These are phyloP conservation scores for Fusarium pseudocircinatum DNA, from an alignment of 2,329 filamentous ascomycete species.

Conservation along the genomic window DNA sequence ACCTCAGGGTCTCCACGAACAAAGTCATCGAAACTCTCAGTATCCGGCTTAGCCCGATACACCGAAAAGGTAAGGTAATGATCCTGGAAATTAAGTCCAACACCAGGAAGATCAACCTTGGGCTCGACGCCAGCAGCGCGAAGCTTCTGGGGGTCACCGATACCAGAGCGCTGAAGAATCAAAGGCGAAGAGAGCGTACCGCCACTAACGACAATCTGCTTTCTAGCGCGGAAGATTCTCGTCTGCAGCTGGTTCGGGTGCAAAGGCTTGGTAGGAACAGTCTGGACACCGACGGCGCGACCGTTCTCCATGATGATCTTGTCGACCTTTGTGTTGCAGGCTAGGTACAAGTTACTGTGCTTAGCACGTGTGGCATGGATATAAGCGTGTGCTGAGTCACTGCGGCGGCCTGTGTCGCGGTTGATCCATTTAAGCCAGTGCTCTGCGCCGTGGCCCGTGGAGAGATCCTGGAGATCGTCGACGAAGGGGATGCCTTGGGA, in stretches of 20 bases:
- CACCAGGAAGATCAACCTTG: constrained; percentile 75
- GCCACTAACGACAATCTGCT: constrained; percentile 77
- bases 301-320: constrained; percentile 80
- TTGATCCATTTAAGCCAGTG: constrained; percentile 92
- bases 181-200: constrained; percentile 79
- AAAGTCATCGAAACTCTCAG: constrained; percentile 85
- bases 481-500: constrained; percentile 78
- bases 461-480: constrained; percentile 79
- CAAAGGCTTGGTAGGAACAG: constrained; percentile 75
- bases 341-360: constrained; percentile 75
- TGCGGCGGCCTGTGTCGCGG: constrained; percentile 66
- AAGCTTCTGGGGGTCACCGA: constrained; percentile 77
- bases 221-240: constrained; percentile 72
- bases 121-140: constrained; percentile 73
- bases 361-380: constrained; percentile 78
- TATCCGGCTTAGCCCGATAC: constrained; percentile 77
- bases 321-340: constrained; percentile 80
- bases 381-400: constrained; percentile 81
- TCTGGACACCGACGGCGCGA: constrained; percentile 75
- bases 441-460: constrained; percentile 76
- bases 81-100: constrained; percentile 81
- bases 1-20: constrained; percentile 76
- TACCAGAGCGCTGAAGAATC: constrained; percentile 79
- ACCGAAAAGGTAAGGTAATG: constrained; percentile 78
- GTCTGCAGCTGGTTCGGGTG: constrained; percentile 61